These are phyloP conservation scores for Penicillium hordei DNA, from an alignment of 2,329 filamentous ascomycete species.

Conservation along the genomic window DNA sequence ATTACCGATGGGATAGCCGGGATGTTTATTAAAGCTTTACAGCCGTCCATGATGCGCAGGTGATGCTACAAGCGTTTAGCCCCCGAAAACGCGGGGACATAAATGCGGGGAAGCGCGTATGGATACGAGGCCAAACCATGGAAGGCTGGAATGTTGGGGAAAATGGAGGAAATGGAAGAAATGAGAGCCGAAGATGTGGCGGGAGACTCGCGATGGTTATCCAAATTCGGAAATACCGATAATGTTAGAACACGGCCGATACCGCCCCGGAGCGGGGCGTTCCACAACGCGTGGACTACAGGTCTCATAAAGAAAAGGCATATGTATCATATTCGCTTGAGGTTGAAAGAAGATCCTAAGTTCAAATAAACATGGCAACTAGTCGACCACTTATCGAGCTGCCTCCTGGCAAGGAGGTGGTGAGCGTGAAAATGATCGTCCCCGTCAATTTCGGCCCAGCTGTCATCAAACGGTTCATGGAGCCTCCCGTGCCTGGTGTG, in stretches of 20 bases:
- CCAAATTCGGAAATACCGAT: background rate
- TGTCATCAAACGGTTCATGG: constrained; percentile 43
- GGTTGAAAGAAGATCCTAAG: background rate
- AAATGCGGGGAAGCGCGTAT: background rate
- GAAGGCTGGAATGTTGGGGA: background rate
- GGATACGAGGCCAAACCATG: background rate
- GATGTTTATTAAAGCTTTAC: background rate
- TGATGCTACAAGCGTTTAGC: background rate
- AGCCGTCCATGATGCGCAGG: background rate
- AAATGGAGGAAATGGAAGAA: too few species aligned
- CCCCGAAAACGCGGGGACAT: background rate
- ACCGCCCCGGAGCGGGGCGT: background rate
- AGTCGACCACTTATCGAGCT: constrained; percentile 24
- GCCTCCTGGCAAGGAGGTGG: background rate
- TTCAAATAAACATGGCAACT: background rate
- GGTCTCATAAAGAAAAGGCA: background rate
- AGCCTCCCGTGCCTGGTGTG: constrained; percentile 37
- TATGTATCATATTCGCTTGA: background rate
- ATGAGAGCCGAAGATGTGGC: background rate
- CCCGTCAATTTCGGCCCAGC: constrained; percentile 44
- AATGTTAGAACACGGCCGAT: background rate
- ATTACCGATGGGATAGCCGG: background rate
- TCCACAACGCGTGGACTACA: background rate
- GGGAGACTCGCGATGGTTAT: background rate
- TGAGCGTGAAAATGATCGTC: constrained; percentile 35